Base-by-base conservation (phyloP, 306 rosid species). In the Hippophae gyantsensis region DNA sequence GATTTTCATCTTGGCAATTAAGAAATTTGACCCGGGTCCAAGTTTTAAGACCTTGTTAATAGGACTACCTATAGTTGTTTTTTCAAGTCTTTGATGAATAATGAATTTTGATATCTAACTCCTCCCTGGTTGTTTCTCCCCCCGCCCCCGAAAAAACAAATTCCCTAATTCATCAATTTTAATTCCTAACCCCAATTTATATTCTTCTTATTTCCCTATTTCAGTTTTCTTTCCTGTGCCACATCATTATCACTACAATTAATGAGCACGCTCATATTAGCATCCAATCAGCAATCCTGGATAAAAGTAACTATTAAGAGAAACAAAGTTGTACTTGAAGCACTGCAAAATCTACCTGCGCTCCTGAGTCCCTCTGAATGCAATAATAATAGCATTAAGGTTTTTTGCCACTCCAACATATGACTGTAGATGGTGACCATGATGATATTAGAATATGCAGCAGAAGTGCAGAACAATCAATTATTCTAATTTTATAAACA, bases 341-440 rank as follows among this genome's bases (percentile, higher is more conserved):
- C 52, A 13, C 48, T 44, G 43, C 25, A 68, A 74, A 12, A 56
- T 13, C 27, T 49, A 93, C 99, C 99, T 93, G 85, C 52, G 82
- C 72, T 74, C 99, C 72, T 93, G 93, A 64, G 97, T 93, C 66
- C 99, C 99, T 77, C 99, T 80, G 73, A 93, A 88, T 51, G 99
- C 95, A 77, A 93, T 88, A 64, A 93, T 64, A 38, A 93, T 72
- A 43, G 99, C 88, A 69, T 74, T 66, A 10, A 87, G 90, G 80
- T 86, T 84, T 57, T 78, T 68, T 9, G 99, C 80, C 23, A 88
- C 86, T 69, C 99, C 99, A 67, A 93, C 97, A 67, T 78, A 93
- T 43, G 86, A 87, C 99, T 93, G 71, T 9, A 72, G 55, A 53
- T 71, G 60, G 67, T 45, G 52, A 66, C 13, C 50, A 55, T 6